Evolutionary conservation across 495 filamentous ascomycete species (phyloP).

Genomic region (Polyplosphaeria fusca): DNA sequence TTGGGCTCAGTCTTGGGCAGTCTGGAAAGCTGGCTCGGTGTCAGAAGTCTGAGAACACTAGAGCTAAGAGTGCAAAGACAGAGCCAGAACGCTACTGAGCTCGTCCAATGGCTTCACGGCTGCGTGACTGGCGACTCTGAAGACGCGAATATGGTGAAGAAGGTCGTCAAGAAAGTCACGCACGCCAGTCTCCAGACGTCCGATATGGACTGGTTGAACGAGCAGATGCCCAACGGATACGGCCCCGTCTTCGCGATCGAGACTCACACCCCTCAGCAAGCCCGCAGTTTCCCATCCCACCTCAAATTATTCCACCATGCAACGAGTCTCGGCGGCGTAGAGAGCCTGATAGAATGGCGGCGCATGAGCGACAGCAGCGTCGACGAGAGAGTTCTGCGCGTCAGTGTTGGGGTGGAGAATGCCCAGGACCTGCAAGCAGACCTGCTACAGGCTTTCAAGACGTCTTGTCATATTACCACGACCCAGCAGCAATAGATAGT

Average conservation of each 20-base stretch:
- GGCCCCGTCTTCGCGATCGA: constrained; percentile 82
- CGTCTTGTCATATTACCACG: no score
- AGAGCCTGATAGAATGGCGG: constrained; percentile 88
- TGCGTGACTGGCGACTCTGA: constrained; percentile 45
- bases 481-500: no score
- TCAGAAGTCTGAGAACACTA: constrained; percentile 80
- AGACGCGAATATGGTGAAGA: constrained; percentile 44
- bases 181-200: constrained; percentile 74
- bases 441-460: constrained; percentile 65
- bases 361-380: constrained; percentile 76
- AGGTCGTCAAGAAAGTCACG: constrained; percentile 57
- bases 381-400: constrained; percentile 68
- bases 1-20: constrained; percentile 87
- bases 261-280: constrained; percentile 58
- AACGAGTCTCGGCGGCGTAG: constrained; percentile 88
- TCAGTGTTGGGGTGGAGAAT: constrained; percentile 83
- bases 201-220: constrained; percentile 66
- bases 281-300: constrained; percentile 69
- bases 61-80: constrained; percentile 77
- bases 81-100: constrained; percentile 59
- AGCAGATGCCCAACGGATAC: constrained; percentile 90
- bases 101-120: constrained; percentile 69
- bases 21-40: constrained; percentile 87
- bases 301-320: constrained; percentile 87
- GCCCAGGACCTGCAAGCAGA: constrained; percentile 83